phyloP scores from a whole-genome alignment of 106 monocot genomes.

The Triglochin maritima region DNA sequence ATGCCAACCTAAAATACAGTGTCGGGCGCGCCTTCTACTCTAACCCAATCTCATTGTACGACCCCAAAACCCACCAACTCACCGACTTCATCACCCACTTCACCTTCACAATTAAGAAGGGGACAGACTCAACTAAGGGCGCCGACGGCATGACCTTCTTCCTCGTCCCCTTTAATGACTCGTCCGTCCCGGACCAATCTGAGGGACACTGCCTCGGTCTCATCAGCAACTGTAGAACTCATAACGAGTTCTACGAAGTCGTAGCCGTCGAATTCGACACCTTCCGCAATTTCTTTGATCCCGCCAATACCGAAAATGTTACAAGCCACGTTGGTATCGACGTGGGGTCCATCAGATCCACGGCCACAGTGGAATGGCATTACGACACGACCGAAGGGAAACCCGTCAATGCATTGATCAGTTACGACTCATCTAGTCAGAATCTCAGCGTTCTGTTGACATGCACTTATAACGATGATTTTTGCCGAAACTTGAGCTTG shows the following conservation, averaged over 20 bases:
- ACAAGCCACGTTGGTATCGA: conserved; percentile 60
- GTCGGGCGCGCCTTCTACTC: conserved; percentile 5
- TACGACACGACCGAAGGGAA: conserved; percentile 17
- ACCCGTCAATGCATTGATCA: conserved; percentile 39
- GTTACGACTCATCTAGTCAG: conserved; percentile 22
- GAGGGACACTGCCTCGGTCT: conserved; percentile 36
- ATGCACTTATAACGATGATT: conserved; percentile 12
- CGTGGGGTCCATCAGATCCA: conserved; percentile 32
- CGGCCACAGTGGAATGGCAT: neutral
- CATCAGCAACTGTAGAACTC: conserved; percentile 9
- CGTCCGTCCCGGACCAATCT: conserved; percentile 16
- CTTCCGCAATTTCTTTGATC: conserved; percentile 44
- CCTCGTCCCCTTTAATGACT: conserved; percentile 27
- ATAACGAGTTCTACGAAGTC: neutral
- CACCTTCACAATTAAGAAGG: conserved; percentile 37
- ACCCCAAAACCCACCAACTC: conserved; percentile 2
- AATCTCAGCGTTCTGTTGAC: conserved; percentile 41
- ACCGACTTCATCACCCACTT: conserved; percentile 37
- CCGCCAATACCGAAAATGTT: neutral
- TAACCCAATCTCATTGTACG: conserved; percentile 11
- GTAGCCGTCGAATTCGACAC: conserved; percentile 78
- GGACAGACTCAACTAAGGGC: conserved; percentile 8
- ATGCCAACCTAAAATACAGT: neutral
- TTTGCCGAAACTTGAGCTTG: conserved; percentile 3
- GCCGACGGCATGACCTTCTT: conserved; percentile 82